These are phyloP conservation scores for Cinchona pubescens DNA, from an alignment of 257 asterid genomes.

Conservation along the genomic window DNA sequence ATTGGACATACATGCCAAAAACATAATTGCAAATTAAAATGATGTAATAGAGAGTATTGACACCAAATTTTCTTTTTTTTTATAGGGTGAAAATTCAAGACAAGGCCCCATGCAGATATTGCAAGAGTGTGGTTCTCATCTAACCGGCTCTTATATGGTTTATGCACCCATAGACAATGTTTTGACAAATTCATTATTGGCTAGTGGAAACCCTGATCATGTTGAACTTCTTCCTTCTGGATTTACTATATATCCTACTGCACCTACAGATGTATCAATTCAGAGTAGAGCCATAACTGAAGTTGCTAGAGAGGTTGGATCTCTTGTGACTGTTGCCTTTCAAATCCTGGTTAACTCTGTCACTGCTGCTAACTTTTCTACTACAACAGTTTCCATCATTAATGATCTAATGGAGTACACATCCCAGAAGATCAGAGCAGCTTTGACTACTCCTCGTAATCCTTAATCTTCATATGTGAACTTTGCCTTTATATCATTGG, in stretches of 20 bases:
- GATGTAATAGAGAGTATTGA: too few species aligned
- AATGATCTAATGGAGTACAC: slow-evolving; percentile 35
- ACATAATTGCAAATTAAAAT: not conserved
- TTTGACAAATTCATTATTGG: not conserved
- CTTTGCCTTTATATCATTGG: too few species aligned
- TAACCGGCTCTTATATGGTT: slow-evolving; percentile 6
- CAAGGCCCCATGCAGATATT: slow-evolving; percentile 10
- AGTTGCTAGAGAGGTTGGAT: slow-evolving; percentile 34
- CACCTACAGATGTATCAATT: slow-evolving; percentile 18
- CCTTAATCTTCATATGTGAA: too few species aligned
- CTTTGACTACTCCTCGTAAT: slow-evolving; percentile 21
- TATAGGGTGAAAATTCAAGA: slow-evolving; percentile 4
- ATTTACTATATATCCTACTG: slow-evolving; percentile 57
- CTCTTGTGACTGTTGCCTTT: slow-evolving; percentile 45
- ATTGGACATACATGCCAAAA: not conserved
- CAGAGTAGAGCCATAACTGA: slow-evolving; percentile 5
- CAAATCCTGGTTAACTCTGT: slow-evolving; percentile 45
- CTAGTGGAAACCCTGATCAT: slow-evolving; percentile 27
- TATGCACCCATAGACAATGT: slow-evolving; percentile 18
- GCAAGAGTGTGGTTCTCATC: slow-evolving; percentile 17
- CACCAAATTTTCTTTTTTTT: too few species aligned
- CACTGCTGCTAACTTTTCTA: slow-evolving; percentile 28
- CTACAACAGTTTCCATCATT: slow-evolving; percentile 32
- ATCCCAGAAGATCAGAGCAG: slow-evolving; percentile 33
- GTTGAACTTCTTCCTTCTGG: slow-evolving; percentile 55